A percentile compares a stretch with the other conserved stretches of the same genome.
phyloP scores from a whole-genome alignment of 257 asterid genomes.

The Solanum sejunctum region DNA sequence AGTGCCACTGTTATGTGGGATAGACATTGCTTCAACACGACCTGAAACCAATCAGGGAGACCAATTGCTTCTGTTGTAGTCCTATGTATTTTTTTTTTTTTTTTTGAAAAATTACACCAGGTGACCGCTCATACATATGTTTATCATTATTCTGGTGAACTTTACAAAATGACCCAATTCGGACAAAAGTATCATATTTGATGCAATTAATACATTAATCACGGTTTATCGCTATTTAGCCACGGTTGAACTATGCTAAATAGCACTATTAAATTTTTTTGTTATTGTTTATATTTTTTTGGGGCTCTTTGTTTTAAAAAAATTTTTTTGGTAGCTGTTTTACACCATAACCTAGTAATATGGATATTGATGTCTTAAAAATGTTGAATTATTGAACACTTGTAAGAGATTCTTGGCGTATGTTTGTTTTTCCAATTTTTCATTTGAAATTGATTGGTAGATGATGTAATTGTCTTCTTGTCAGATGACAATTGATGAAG shows the following conservation, averaged over 20 bases:
- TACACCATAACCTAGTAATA: neutral
- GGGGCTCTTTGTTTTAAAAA: too few relatives aligned
- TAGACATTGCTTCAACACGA: neutral
- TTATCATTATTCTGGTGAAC: too few relatives aligned
- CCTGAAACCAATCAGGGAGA: neutral
- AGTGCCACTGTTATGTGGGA: neutral
- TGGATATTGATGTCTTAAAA: neutral
- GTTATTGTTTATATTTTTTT: too few relatives aligned
- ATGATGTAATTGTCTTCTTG: constrained; percentile 6
- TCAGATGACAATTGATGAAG: constrained; percentile 90
- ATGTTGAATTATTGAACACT: neutral
- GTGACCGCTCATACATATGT: too few relatives aligned
- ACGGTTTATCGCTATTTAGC: too few relatives aligned
- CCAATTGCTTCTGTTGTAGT: neutral
- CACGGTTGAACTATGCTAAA: too few relatives aligned
- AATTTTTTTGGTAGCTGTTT: neutral
- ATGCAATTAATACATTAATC: too few relatives aligned
- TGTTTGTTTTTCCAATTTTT: neutral
- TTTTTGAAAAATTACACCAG: too few relatives aligned
- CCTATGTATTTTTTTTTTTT: neutral
- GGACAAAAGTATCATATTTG: too few relatives aligned
- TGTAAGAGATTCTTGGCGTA: neutral
- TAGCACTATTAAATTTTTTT: too few relatives aligned
- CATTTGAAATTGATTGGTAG: neutral
- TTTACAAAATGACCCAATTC: too few relatives aligned